phyloP scores from a whole-genome alignment of 805 yeast genomes.

The Candida boidinii region DNA sequence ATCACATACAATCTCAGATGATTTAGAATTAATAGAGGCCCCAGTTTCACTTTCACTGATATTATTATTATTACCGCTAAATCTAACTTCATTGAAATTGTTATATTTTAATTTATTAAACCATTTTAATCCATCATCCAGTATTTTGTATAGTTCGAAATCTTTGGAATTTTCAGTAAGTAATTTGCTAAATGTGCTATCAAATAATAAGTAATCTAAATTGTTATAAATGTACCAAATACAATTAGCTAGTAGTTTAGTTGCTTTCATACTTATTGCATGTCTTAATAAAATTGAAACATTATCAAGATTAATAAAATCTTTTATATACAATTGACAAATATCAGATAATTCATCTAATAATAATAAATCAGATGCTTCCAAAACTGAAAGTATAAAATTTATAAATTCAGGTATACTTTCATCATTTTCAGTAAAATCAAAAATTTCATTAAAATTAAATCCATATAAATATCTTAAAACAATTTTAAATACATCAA shows the following conservation, averaged over 20 bases:
- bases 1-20: not conserved
- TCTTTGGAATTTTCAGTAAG: slow-evolving; percentile 17
- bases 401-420: slow-evolving; percentile 37
- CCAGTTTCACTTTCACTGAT: slow-evolving; percentile 12
- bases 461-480: slow-evolving; percentile 52
- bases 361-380: slow-evolving; percentile 54
- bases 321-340: slow-evolving; percentile 53
- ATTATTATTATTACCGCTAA: no score
- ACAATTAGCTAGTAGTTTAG: slow-evolving; percentile 49
- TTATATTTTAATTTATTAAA: slow-evolving; percentile 19
- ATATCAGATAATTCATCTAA: slow-evolving; percentile 49
- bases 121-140: slow-evolving; percentile 29
- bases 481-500: slow-evolving; percentile 36
- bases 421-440: slow-evolving; percentile 15
- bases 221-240: slow-evolving; percentile 63
- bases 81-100: slow-evolving; percentile 10
- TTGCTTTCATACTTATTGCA: slow-evolving; percentile 42
- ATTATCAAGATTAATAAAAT: slow-evolving; percentile 49
- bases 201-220: slow-evolving; percentile 51
- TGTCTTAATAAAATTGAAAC: slow-evolving; percentile 47
- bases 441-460: slow-evolving; percentile 31
- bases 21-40: no score
- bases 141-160: slow-evolving; percentile 9
- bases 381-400: slow-evolving; percentile 47
- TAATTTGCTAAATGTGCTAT: slow-evolving; percentile 26